Evolutionary conservation across 805 yeast genomes (phyloP).

Genomic region (Teunomyces kruisii): DNA sequence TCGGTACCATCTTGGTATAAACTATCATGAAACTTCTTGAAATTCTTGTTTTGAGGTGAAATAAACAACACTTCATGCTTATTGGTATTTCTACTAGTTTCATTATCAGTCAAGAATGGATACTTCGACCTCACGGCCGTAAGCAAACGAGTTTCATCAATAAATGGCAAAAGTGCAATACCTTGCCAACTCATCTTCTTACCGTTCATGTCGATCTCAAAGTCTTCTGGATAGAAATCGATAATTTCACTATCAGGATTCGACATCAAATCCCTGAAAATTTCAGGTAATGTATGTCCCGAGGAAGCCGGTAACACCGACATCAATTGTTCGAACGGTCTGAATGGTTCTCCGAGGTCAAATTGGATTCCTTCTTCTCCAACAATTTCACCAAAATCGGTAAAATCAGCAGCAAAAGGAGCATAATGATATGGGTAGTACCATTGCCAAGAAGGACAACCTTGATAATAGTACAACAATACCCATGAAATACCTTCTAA

Average conservation of each 20-base stretch:
- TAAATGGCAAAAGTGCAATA: slow-evolving; percentile 84
- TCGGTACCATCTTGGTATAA: slow-evolving; percentile 38
- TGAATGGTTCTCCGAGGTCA: slow-evolving; percentile 71
- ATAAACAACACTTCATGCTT: slow-evolving; percentile 70
- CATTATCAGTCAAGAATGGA: slow-evolving; percentile 62
- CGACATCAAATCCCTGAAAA: slow-evolving; percentile 80
- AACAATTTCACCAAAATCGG: slow-evolving; percentile 47
- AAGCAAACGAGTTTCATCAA: slow-evolving; percentile 76
- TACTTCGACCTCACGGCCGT: slow-evolving; percentile 67
- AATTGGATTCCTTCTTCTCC: slow-evolving; percentile 53
- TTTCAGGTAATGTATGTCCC: slow-evolving; percentile 78
- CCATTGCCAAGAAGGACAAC: slow-evolving; percentile 99
- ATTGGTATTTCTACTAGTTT: slow-evolving; percentile 64
- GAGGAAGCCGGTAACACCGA: slow-evolving; percentile 94
- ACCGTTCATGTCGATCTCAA: slow-evolving; percentile 93
- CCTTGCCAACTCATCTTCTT: slow-evolving; percentile 96
- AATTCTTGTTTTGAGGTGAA: slow-evolving; percentile 60
- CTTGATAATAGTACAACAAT: slow-evolving; percentile 88
- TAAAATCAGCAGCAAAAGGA: slow-evolving; percentile 91
- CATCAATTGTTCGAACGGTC: slow-evolving; percentile 93
- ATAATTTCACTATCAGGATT: slow-evolving; percentile 77
- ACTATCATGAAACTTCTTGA: slow-evolving; percentile 31
- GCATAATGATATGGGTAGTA: slow-evolving; percentile 97
- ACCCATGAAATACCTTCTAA: slow-evolving; percentile 98
- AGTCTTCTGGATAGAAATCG: slow-evolving; percentile 88